Evolutionary conservation across 345 rosid genomes (phyloP).

Genomic region (Rubroshorea leprosula): DNA sequence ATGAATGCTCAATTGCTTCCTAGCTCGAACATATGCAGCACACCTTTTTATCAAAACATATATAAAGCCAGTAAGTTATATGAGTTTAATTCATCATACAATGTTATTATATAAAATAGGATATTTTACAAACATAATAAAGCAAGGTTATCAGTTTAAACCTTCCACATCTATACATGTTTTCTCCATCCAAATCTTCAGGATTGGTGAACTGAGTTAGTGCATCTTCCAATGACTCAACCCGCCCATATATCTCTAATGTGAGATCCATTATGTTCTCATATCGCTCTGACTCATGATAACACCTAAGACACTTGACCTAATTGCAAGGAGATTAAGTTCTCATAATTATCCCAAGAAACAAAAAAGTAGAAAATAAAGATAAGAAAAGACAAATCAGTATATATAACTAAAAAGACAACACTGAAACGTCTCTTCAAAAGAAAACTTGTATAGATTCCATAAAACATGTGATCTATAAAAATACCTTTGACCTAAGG

Average conservation of each 20-base stretch:
- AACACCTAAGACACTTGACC: conserved; percentile 77
- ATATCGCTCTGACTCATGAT: conserved; percentile 71
- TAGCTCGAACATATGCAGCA: conserved; percentile 66
- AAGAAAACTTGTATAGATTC: background rate
- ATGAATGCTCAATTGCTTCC: conserved; percentile 72
- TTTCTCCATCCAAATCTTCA: conserved; percentile 84
- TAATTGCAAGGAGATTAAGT: conserved; percentile 19
- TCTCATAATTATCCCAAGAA: background rate
- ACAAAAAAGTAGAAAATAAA: conserved; percentile 3
- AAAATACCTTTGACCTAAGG: conserved; percentile 60
- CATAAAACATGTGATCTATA: background rate
- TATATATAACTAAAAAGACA: conserved; percentile 6
- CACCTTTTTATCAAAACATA: conserved; percentile 43
- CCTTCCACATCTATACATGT: conserved; percentile 92
- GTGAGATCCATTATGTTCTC: conserved; percentile 89
- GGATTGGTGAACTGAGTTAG: conserved; percentile 73
- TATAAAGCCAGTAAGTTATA: background rate
- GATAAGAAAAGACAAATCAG: conserved; percentile 3
- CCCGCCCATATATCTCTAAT: conserved; percentile 78
- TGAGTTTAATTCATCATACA: background rate
- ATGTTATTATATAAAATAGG: background rate
- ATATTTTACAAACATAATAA: background rate
- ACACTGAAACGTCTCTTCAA: background rate
- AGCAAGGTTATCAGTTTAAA: conserved; percentile 22
- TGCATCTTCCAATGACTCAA: conserved; percentile 76